phyloP scores from a whole-genome alignment of 2,329 filamentous ascomycete genomes.

The Pseudogymnoascus sp. region DNA sequence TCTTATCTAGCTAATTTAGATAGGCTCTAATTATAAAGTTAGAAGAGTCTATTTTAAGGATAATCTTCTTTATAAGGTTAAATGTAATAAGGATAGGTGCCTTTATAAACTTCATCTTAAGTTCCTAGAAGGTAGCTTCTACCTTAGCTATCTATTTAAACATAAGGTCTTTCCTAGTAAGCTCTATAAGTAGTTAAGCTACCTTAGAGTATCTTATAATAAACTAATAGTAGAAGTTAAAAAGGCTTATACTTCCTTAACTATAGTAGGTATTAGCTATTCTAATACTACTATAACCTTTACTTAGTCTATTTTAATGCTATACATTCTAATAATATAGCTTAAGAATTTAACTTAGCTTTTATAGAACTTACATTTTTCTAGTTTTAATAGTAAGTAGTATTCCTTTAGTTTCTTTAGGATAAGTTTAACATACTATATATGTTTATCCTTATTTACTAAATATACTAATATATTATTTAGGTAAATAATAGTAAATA shows the following conservation, averaged over 20 bases:
- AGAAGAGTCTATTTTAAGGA: neutral
- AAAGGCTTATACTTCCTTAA: conserved; percentile 23
- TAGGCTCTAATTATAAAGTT: neutral
- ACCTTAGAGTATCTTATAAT: conserved; percentile 20
- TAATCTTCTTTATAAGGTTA: neutral
- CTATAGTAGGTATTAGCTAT: conserved; percentile 13
- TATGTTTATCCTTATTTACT: conserved; percentile 13
- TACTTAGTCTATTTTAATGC: conserved; percentile 14
- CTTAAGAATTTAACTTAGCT: conserved; percentile 15
- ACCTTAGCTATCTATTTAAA: neutral
- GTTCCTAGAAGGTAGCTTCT: neutral
- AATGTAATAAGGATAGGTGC: neutral
- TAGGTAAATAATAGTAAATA: conserved; percentile 19
- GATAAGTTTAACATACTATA: conserved; percentile 9
- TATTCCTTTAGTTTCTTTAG: conserved; percentile 7
- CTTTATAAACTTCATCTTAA: neutral
- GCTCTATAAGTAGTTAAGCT: neutral
- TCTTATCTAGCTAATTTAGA: neutral
- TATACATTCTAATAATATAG: conserved; percentile 12
- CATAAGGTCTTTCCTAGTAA: neutral
- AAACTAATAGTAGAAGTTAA: conserved; percentile 28
- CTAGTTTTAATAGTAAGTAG: neutral
- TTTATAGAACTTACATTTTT: conserved; percentile 17
- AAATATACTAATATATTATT: conserved; percentile 28
- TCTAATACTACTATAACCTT: conserved; percentile 15